A percentile compares a stretch with the other conserved stretches of the same genome.
phyloP scores from a whole-genome alignment of 2,329 filamentous ascomycete species.

The Claviceps sorghi region DNA sequence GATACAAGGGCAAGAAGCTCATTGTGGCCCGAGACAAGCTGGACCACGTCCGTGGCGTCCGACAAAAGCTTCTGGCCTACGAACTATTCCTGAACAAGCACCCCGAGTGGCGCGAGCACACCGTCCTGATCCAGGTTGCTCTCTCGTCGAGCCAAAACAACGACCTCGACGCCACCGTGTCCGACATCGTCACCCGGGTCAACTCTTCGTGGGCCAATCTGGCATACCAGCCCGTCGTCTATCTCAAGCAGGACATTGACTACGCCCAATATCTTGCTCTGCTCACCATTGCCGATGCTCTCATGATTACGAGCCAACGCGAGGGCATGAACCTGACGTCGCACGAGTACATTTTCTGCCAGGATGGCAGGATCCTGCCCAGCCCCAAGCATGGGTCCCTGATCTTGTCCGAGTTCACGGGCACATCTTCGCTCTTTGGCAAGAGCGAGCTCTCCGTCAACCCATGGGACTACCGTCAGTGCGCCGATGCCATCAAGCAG shows the following conservation, averaged over 20 bases:
- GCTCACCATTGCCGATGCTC: constrained; percentile 72
- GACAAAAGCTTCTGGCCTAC: constrained; percentile 83
- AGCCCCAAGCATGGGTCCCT: constrained; percentile 74
- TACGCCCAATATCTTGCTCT: constrained; percentile 89
- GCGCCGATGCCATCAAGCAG: constrained; percentile 69
- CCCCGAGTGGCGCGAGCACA: constrained; percentile 74
- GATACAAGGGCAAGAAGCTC: constrained; percentile 75
- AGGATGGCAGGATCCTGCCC: constrained; percentile 58
- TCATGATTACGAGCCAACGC: constrained; percentile 90
- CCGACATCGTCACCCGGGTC: constrained; percentile 87
- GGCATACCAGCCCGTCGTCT: constrained; percentile 83
- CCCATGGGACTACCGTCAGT: constrained; percentile 86
- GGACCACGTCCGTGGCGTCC: constrained; percentile 79
- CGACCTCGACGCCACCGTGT: constrained; percentile 76
- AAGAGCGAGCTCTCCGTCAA: constrained; percentile 75
- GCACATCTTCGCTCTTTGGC: constrained; percentile 73
- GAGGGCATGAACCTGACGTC: constrained; percentile 96
- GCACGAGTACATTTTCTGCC: constrained; percentile 86
- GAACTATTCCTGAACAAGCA: constrained; percentile 91
- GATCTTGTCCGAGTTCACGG: constrained; percentile 90
- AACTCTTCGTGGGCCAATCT: constrained; percentile 85
- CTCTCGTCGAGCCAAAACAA: constrained; percentile 79
- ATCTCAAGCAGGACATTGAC: constrained; percentile 86
- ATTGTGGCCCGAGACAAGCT: constrained; percentile 92
- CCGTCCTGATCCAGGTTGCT: constrained; percentile 86